These are phyloP conservation scores for Platismatia glauca DNA, from an alignment of 495 filamentous ascomycete species.

Conservation along the genomic window DNA sequence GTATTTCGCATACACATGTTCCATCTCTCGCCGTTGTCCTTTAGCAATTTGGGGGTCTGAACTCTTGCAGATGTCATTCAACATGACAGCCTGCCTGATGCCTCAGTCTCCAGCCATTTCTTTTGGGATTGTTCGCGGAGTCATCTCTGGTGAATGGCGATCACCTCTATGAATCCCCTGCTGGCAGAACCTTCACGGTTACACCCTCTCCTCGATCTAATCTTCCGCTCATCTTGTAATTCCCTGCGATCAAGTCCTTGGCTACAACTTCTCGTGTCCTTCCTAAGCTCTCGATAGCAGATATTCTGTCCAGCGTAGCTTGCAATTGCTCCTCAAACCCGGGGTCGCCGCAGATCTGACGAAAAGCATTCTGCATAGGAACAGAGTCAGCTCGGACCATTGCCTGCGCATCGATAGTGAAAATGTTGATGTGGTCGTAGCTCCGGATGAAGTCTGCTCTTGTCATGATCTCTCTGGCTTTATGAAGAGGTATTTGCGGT, in stretches of 20 bases:
- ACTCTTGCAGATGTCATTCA: background rate
- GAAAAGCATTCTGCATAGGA: constrained; percentile 90
- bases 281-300: constrained; percentile 85
- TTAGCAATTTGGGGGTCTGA: background rate
- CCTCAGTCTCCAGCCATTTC: background rate
- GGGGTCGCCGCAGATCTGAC: constrained; percentile 58
- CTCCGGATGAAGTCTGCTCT: constrained; percentile 86
- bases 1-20: background rate
- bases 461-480: constrained; percentile 88
- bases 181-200: constrained; percentile 7
- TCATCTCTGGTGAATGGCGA: background rate
- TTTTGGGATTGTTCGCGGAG: background rate
- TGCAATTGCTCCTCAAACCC: constrained; percentile 78
- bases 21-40: background rate
- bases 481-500: constrained; percentile 72
- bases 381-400: constrained; percentile 90
- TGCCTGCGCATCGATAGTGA: constrained; percentile 82
- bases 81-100: background rate
- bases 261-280: constrained; percentile 85
- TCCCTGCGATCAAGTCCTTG: constrained; percentile 66
- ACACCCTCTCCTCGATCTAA: constrained; percentile 18
- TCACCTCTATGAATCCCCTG: background rate
- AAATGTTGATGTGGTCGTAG: constrained; percentile 89
- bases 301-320: constrained; percentile 72
- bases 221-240: constrained; percentile 57